These are phyloP conservation scores for Angomonas ambiguus DNA, from an alignment of 208 protist genomes.

Conservation along the genomic window DNA sequence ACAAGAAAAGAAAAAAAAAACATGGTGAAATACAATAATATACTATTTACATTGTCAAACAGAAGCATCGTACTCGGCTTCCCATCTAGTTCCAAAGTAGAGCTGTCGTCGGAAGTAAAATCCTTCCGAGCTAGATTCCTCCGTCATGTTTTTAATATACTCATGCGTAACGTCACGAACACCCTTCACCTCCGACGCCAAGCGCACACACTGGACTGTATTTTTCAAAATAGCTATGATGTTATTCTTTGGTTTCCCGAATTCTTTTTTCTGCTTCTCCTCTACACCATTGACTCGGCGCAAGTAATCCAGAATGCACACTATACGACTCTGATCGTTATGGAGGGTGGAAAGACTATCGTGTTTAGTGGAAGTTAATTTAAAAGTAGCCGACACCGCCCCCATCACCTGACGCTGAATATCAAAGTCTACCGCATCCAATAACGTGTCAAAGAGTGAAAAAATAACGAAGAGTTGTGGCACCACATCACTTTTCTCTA, in stretches of 20 bases:
- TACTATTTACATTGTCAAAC: conserved; percentile 24
- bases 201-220: conserved; percentile 63
- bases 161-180: conserved; percentile 63
- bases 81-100: conserved; percentile 75
- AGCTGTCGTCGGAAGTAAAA: conserved; percentile 79
- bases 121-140: conserved; percentile 23
- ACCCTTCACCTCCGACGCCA: conserved; percentile 66
- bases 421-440: conserved; percentile 9
- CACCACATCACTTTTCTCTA: conserved; percentile 34
- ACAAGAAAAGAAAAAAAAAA: background rate
- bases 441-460: conserved; percentile 12
- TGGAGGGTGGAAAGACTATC: conserved; percentile 17
- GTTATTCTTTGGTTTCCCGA: conserved; percentile 27
- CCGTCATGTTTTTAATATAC: conserved; percentile 33
- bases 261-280: conserved; percentile 19
- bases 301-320: conserved; percentile 41
- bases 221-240: conserved; percentile 72
- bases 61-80: conserved; percentile 62
- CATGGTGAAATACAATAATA: background rate
- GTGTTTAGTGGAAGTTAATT: conserved; percentile 66
- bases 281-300: conserved; percentile 37
- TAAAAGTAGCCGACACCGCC: conserved; percentile 62
- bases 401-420: conserved; percentile 64
- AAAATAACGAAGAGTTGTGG: conserved; percentile 47
- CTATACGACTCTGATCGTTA: conserved; percentile 23